Conservation (phyloP, 2,329 filamentous ascomycete species). For the Coniosporium tulheliwenetii region DNA sequence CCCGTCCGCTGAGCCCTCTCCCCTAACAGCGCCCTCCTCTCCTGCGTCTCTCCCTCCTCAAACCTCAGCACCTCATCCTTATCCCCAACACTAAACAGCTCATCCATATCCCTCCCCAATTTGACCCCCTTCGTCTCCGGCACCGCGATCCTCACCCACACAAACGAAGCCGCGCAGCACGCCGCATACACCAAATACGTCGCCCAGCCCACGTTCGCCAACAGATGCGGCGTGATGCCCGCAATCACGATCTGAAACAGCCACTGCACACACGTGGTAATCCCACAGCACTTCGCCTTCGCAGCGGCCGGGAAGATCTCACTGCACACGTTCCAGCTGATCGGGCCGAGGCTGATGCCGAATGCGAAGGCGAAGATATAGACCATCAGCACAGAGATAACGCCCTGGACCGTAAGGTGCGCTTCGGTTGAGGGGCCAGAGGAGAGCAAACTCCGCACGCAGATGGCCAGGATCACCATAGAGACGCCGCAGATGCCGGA, state of each 20-base stretch:
- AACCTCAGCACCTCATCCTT: not conserved
- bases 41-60: too few relatives aligned
- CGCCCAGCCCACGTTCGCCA: slow-evolving; percentile 2
- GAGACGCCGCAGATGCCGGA: slow-evolving; percentile 2
- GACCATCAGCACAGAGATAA: slow-evolving; percentile 6
- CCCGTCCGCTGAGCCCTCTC: too few relatives aligned
- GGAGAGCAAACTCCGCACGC: slow-evolving; percentile 4
- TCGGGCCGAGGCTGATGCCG: slow-evolving; percentile 5
- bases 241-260: slow-evolving; percentile 10
- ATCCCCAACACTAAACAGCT: slow-evolving; percentile 1
- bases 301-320: slow-evolving; percentile 4
- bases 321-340: slow-evolving; percentile 4
- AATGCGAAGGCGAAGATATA: slow-evolving; percentile 7
- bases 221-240: slow-evolving; percentile 6
- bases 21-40: too few relatives aligned
- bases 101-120: slow-evolving; percentile 1
- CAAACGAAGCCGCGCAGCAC: slow-evolving; percentile 3
- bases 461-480: slow-evolving; percentile 5
- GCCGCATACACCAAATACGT: slow-evolving; percentile 6
- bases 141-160: slow-evolving; percentile 3
- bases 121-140: slow-evolving; percentile 5
- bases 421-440: not conserved
- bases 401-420: slow-evolving; percentile 2
- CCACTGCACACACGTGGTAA: slow-evolving; percentile 7
- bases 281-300: slow-evolving; percentile 4